Conservation (phyloP, 2,329 filamentous ascomycete genomes). For the Aspergillus sp. region DNA sequence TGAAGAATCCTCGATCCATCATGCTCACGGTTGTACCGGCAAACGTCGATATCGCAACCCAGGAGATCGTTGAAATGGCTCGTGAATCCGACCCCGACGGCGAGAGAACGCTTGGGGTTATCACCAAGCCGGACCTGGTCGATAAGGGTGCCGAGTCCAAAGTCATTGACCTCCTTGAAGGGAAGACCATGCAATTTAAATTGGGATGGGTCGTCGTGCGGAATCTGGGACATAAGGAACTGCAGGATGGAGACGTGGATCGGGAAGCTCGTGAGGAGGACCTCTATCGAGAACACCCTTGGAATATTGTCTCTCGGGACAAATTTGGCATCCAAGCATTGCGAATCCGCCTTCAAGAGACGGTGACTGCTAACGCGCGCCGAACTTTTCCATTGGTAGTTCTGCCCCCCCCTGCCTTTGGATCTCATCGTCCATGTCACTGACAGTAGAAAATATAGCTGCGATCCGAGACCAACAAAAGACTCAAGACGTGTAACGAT, state of each 20-base stretch:
- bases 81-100: slow-evolving; percentile 27
- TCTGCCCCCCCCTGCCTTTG: no score
- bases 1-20: slow-evolving; percentile 30
- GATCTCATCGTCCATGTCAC: no score
- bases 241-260: slow-evolving; percentile 10
- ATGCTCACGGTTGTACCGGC: slow-evolving; percentile 38
- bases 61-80: slow-evolving; percentile 39
- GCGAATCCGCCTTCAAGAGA: slow-evolving; percentile 31
- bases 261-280: slow-evolving; percentile 24
- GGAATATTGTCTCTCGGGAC: slow-evolving; percentile 30
- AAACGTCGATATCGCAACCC: slow-evolving; percentile 38
- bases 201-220: slow-evolving; percentile 27
- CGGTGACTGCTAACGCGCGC: slow-evolving; percentile 36
- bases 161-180: slow-evolving; percentile 22
- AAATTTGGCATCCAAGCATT: slow-evolving; percentile 37
- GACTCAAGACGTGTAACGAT: slow-evolving; percentile 18
- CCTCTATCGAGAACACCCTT: slow-evolving; percentile 30
- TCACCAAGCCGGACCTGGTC: slow-evolving; percentile 56
- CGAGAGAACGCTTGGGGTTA: slow-evolving; percentile 35
- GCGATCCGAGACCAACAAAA: slow-evolving; percentile 26
- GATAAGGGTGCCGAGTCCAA: slow-evolving; percentile 21
- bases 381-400: no score
- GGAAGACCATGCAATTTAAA: slow-evolving; percentile 13
- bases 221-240: slow-evolving; percentile 24
- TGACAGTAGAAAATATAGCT: slow-evolving; percentile 15